Evolutionary conservation across 148 eudicot genomes (phyloP).

Genomic region (Mesembryanthemum crystallinum): DNA sequence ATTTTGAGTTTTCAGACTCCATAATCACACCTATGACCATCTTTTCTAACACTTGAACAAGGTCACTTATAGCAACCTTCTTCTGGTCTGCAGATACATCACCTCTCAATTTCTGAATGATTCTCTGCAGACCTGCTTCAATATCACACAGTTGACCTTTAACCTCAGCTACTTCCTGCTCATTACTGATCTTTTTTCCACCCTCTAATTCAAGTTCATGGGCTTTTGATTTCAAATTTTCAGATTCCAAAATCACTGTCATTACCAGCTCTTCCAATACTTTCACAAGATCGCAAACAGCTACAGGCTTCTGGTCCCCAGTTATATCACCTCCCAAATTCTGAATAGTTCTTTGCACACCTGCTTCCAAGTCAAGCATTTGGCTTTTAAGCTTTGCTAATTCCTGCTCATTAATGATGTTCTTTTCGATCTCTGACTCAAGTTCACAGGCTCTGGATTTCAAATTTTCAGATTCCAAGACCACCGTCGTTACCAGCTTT

Average conservation of each 20-base stretch:
- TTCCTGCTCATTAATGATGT: conserved; percentile 19
- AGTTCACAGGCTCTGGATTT: conserved; percentile 69
- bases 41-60: conserved; percentile 58
- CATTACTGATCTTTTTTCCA: conserved; percentile 17
- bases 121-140: conserved; percentile 28
- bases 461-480: conserved; percentile 55
- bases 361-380: conserved; percentile 27
- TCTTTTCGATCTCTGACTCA: conserved; percentile 33
- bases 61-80: conserved; percentile 34
- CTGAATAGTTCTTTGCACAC: conserved; percentile 25
- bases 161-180: conserved; percentile 27
- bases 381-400: conserved; percentile 24
- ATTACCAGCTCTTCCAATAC: conserved; percentile 26
- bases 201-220: conserved; percentile 31
- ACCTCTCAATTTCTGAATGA: conserved; percentile 31
- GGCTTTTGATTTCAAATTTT: conserved; percentile 28
- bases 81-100: conserved; percentile 39
- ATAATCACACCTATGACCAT: conserved; percentile 44
- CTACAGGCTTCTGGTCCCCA: conserved; percentile 21
- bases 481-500: conserved; percentile 46
- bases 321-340: conserved; percentile 26
- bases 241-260: conserved; percentile 22
- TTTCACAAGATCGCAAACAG: conserved; percentile 23
- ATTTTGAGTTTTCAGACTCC: conserved; percentile 69
- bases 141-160: conserved; percentile 28